Base-by-base conservation (phyloP, 163 green algal genomes). In the Scenedesmus sp. region DNA sequence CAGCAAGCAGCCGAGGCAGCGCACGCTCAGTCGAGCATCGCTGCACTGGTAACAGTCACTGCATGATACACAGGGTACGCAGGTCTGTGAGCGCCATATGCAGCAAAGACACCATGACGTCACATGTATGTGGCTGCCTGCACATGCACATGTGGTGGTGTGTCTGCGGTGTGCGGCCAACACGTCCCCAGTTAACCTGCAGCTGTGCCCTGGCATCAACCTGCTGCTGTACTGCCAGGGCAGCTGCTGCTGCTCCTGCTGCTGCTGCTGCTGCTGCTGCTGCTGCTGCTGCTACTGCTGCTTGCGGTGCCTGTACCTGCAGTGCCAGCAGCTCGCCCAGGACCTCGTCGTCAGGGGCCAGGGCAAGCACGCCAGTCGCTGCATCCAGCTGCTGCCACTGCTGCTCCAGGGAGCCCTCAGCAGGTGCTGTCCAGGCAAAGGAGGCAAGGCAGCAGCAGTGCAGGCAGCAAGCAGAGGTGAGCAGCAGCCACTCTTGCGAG, bases 311-410 rank as follows among this genome's bases (percentile, higher is more conserved):
- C n/a, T 46, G 1, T 16, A 87, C 82, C 82, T 90, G 96, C 56
- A 98, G 90, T 0, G 95, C 95, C 61, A 99, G 86, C 68, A 97
- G 94, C 94, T 99, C 97, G 18, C 93, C 96, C 26, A 97, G 87
- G 0, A 98, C 73, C 93, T 99, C 97, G 81, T 99, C 97, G 84
- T 98, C 96, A 1, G 97, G 97, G 0, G 97, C 97, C 40, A 94
- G 87, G 18, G 94, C 94, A 53, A 98, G 82, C 51, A 95, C 80
- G 35, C 88, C 81, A 46, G 83, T 61, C 9, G 81, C 76, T 33
- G 10, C 65, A 18, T 90, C 90, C 42, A 91, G 59, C 73, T 70
- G 42, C n/a, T 12, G 22, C 84, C 83, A 91, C 79, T 88, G 92
- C 87, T 76, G 33, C 30, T 93, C 81, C 40, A 86, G 61, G 24